These are phyloP conservation scores for Sugiyamaella lignohabitans DNA, from an alignment of 805 yeast species.

Conservation along the genomic window DNA sequence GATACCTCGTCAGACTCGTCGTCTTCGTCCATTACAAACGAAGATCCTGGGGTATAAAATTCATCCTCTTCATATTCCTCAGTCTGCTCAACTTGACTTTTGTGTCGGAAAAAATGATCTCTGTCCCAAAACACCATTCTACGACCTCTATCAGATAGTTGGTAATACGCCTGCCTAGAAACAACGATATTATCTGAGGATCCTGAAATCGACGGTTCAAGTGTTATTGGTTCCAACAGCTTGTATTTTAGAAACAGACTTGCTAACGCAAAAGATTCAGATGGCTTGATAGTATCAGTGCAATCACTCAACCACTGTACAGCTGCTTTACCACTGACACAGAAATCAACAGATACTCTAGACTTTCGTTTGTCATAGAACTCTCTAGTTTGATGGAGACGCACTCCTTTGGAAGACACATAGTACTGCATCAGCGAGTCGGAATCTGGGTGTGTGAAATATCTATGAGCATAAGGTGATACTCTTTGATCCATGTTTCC, in stretches of 20 bases:
- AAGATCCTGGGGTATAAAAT: neutral
- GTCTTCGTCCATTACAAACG: too few relatives aligned
- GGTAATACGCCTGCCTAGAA: slow-evolving; percentile 15
- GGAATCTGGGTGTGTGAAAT: slow-evolving; percentile 83
- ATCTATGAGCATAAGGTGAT: slow-evolving; percentile 63
- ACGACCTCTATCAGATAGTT: slow-evolving; percentile 10
- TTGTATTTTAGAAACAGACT: slow-evolving; percentile 30
- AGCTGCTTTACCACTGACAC: slow-evolving; percentile 68
- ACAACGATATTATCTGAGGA: neutral
- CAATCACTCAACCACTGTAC: slow-evolving; percentile 90
- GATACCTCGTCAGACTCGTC: too few relatives aligned
- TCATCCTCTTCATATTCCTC: neutral
- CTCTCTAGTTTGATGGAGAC: slow-evolving; percentile 44
- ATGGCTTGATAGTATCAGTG: slow-evolving; percentile 53
- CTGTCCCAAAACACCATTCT: slow-evolving; percentile 12
- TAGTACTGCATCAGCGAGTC: slow-evolving; percentile 78
- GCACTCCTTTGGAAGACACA: slow-evolving; percentile 56
- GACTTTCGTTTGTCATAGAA: slow-evolving; percentile 20
- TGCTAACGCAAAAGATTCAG: slow-evolving; percentile 20
- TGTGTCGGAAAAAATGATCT: neutral
- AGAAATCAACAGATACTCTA: slow-evolving; percentile 32
- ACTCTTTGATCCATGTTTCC: neutral
- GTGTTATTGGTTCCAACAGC: slow-evolving; percentile 15
- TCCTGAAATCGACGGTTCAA: neutral
- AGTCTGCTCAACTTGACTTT: neutral